Evolutionary conservation across 176 grass and related monocot species (phyloP).

Genomic region (Saccharum officinarum): DNA sequence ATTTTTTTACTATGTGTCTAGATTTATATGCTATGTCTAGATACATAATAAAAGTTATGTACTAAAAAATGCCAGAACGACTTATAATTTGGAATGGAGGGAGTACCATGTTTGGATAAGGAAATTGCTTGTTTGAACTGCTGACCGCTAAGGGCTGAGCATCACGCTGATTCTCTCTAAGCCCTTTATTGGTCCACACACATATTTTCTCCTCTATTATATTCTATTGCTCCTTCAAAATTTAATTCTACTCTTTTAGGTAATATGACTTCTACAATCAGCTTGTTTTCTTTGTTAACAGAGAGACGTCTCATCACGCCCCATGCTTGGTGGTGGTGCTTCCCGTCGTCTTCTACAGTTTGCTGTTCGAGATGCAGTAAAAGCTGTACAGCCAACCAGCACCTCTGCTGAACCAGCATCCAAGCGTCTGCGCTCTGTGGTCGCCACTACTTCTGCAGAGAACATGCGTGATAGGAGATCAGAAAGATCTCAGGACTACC

Average conservation of each 20-base stretch:
- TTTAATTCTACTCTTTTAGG: neutral
- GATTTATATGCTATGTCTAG: neutral
- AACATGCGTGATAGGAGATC: slow-evolving; percentile 41
- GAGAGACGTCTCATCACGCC: slow-evolving; percentile 53
- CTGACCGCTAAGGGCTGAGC: neutral
- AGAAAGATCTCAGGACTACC: slow-evolving; percentile 44
- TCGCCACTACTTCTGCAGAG: slow-evolving; percentile 60
- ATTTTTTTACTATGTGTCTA: neutral
- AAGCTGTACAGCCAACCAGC: slow-evolving; percentile 64
- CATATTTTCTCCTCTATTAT: slow-evolving; percentile 10
- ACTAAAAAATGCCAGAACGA: neutral
- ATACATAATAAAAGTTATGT: neutral
- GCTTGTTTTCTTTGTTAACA: slow-evolving; percentile 42
- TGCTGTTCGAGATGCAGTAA: slow-evolving; percentile 92
- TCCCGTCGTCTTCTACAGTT: slow-evolving; percentile 85
- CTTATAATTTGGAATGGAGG: neutral
- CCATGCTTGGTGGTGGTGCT: slow-evolving; percentile 67
- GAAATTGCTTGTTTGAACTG: neutral
- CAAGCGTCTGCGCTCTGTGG: slow-evolving; percentile 77
- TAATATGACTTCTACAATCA: slow-evolving; percentile 23
- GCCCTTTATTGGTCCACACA: neutral
- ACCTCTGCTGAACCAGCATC: slow-evolving; percentile 56
- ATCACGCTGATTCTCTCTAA: slow-evolving; percentile 6
- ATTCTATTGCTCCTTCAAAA: neutral
- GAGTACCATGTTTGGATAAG: neutral